These are phyloP conservation scores for Colletotrichum sp. DNA, from an alignment of 2,329 filamentous ascomycete species.

Conservation along the genomic window DNA sequence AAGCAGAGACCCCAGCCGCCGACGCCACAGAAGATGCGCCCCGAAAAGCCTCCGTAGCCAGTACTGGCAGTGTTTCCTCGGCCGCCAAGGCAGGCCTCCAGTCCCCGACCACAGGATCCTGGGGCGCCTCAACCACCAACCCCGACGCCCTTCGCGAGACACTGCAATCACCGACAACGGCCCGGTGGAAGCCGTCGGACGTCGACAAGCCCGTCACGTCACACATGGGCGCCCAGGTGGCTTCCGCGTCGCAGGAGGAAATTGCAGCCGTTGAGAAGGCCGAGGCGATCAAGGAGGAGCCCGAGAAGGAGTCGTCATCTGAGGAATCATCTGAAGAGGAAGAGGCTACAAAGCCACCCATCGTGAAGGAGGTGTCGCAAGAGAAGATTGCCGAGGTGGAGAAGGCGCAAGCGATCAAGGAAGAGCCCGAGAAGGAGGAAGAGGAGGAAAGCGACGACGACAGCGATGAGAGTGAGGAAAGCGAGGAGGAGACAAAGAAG, in stretches of 20 bases:
- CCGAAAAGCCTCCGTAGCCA: slow-evolving; percentile 9
- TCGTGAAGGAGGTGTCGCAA: slow-evolving; percentile 24
- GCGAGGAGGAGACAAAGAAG: slow-evolving; percentile 23
- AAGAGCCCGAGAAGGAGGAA: slow-evolving; percentile 36
- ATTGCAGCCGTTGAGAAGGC: slow-evolving; percentile 44
- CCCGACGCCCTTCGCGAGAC: slow-evolving; percentile 30
- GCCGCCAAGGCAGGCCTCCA: slow-evolving; percentile 39
- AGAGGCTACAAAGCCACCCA: slow-evolving; percentile 24
- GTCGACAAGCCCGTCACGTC: slow-evolving; percentile 27
- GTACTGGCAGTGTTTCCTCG: background rate
- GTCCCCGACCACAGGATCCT: slow-evolving; percentile 50
- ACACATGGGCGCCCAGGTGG: slow-evolving; percentile 36
- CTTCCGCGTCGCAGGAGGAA: slow-evolving; percentile 38
- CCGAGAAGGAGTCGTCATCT: slow-evolving; percentile 36
- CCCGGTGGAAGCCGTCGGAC: slow-evolving; percentile 43
- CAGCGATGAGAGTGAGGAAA: slow-evolving; percentile 27
- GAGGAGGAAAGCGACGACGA: slow-evolving; percentile 30
- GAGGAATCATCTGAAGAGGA: slow-evolving; percentile 31
- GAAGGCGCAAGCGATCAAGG: slow-evolving; percentile 25
- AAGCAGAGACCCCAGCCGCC: background rate
- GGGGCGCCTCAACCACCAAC: slow-evolving; percentile 32
- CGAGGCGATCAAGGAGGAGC: slow-evolving; percentile 44
- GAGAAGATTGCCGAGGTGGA: slow-evolving; percentile 31
- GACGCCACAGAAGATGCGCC: slow-evolving; percentile 1
- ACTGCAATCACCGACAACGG: slow-evolving; percentile 48